Conservation (phyloP, 106 monocot species). For the Dioscorea alata region DNA sequence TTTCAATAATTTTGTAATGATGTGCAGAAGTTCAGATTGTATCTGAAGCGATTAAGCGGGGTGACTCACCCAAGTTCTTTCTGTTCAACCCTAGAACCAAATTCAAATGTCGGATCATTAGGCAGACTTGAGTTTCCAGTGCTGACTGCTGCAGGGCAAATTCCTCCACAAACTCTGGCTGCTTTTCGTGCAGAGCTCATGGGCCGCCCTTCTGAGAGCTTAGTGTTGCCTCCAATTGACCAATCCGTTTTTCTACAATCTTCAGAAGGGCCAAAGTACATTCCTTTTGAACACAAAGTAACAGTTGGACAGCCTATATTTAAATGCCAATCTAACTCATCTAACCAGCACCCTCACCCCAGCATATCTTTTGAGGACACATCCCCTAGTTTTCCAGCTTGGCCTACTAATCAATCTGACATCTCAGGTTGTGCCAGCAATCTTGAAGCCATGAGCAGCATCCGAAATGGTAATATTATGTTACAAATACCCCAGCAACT, state of each 20-base stretch:
- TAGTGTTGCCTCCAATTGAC: slow-evolving; percentile 27
- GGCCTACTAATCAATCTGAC: slow-evolving; percentile 42
- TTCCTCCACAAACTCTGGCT: slow-evolving; percentile 66
- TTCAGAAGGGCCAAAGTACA: slow-evolving; percentile 29
- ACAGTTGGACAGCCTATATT: slow-evolving; percentile 53
- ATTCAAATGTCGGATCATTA: slow-evolving; percentile 36
- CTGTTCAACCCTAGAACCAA: slow-evolving; percentile 50
- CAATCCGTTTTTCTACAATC: slow-evolving; percentile 23
- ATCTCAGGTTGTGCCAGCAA: slow-evolving; percentile 15
- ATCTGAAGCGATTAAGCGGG: slow-evolving; percentile 84
- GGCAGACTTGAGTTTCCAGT: slow-evolving; percentile 70
- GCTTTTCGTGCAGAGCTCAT: slow-evolving; percentile 66
- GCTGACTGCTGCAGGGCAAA: slow-evolving; percentile 72
- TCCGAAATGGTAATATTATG: slow-evolving; percentile 36
- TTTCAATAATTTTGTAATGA: slow-evolving; percentile 9
- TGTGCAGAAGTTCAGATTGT: slow-evolving; percentile 94
- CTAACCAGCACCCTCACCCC: slow-evolving; percentile 35
- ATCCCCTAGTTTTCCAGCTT: slow-evolving; percentile 47
- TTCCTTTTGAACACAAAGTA: slow-evolving; percentile 37
- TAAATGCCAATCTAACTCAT: slow-evolving; percentile 34
- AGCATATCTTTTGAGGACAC: slow-evolving; percentile 22
- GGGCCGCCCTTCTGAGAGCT: slow-evolving; percentile 35
- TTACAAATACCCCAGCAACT: slow-evolving; percentile 44
- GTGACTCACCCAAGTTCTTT: slow-evolving; percentile 63
- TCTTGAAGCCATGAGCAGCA: slow-evolving; percentile 12